Base-by-base conservation (phyloP, 768 basidiomycete species). In the Phaeolepiota aurea region DNA sequence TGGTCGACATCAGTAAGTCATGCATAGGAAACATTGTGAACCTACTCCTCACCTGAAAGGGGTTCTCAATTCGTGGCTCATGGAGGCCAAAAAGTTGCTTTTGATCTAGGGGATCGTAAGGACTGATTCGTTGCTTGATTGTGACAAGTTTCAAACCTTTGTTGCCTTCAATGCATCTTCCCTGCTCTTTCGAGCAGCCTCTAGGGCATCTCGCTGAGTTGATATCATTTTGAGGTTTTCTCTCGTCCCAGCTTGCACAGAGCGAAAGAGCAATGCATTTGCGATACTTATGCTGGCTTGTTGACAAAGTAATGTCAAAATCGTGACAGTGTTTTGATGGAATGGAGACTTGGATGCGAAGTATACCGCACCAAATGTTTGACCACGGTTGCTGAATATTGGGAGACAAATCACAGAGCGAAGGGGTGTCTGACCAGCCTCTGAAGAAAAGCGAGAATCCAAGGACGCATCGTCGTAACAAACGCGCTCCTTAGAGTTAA, bases 141-240 rank as follows among this genome's bases (percentile, higher is more conserved):
- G 7, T 28, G 25, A 28, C n/a, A 28, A 35, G 5, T 20, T 32
- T 39, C 55, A 36, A 41, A 75, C 79, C 70, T 82, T 82, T 2
- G 82, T 83, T 0, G 82, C 82, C 47, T 80, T 83, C 47, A 84
- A 49, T 13, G 83, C 83, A 51, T 82, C 79, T 54, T 84, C 81
- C 10, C 82, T 65, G 49, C 82, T 83, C 51, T 71, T 71, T 36
- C 82, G 67, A 7, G 82, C 82, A 20, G 75, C 76, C 53, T 85
- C 82, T 3, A 85, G 55, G 4, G 82, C 82, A 15, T 82, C 76
- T 22, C 71, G 65, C 48, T 87, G 82, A 3, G 74, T 64, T n/a
- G 80, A 67, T 45, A 87, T 85, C 80, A 83, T 83, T 61, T 79
- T 81, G 45, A 85, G 52, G 49, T 87, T 87, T 50, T 83, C 82